These are phyloP conservation scores for Scheffersomyces parashehatae DNA, from an alignment of 1,139 yeast species.

Conservation along the genomic window DNA sequence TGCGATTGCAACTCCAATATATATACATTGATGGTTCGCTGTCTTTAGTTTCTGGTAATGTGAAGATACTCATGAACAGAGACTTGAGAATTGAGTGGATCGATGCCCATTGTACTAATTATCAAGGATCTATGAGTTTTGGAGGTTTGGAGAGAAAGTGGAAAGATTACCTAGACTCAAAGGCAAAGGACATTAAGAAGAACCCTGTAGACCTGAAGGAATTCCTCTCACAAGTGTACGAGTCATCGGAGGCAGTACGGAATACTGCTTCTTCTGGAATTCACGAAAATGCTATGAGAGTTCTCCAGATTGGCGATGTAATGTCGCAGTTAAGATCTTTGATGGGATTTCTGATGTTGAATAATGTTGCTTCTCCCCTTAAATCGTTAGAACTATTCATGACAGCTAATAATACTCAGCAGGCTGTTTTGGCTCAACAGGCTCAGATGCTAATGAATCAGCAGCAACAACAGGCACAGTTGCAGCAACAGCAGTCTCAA, in stretches of 20 bases:
- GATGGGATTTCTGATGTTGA: slow-evolving; percentile 55
- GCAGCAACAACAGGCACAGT: slow-evolving; percentile 7
- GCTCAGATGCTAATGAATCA: slow-evolving; percentile 10
- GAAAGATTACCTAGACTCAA: slow-evolving; percentile 13
- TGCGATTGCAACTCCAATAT: slow-evolving; percentile 55
- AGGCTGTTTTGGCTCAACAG: slow-evolving; percentile 3
- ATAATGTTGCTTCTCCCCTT: slow-evolving; percentile 53
- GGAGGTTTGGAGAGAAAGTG: slow-evolving; percentile 29
- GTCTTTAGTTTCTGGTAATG: slow-evolving; percentile 59
- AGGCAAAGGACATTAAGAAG: slow-evolving; percentile 10
- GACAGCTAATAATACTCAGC: slow-evolving; percentile 18
- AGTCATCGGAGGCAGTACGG: slow-evolving; percentile 25
- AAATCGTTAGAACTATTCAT: slow-evolving; percentile 57
- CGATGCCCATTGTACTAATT: slow-evolving; percentile 51
- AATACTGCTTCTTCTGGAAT: slow-evolving; percentile 52
- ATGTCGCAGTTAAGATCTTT: slow-evolving; percentile 69
- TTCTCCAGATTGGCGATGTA: slow-evolving; percentile 73
- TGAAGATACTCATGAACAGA: slow-evolving; percentile 61
- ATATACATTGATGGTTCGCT: slow-evolving; percentile 69
- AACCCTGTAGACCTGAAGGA: slow-evolving; percentile 13
- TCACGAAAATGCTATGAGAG: slow-evolving; percentile 63
- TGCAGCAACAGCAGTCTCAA: slow-evolving; percentile 6
- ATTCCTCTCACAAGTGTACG: slow-evolving; percentile 24
- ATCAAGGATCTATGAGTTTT: slow-evolving; percentile 28
- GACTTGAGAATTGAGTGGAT: slow-evolving; percentile 70